Percentiles rank a stretch among this genome's conserved stretches.
Evolutionary conservation across 768 basidiomycete genomes (phyloP).

Genomic region (Tylopilus felleus): DNA sequence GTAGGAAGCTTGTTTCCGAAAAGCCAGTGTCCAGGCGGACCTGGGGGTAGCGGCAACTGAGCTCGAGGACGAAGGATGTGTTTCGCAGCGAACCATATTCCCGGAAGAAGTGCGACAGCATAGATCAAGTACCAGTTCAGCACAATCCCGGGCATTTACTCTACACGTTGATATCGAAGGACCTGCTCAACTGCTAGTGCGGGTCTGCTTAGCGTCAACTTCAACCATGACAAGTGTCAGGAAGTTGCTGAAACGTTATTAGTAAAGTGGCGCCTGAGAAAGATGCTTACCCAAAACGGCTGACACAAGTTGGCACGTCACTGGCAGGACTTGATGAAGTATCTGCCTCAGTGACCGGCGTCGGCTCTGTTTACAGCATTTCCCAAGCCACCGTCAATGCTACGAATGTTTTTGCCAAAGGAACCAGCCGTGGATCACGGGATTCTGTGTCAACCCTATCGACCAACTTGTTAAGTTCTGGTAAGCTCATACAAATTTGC

Average conservation of each 20-base stretch:
- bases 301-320: no score
- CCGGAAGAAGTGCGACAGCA: neutral
- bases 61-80: neutral
- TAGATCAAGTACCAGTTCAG: neutral
- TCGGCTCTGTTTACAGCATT: neutral
- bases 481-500: neutral
- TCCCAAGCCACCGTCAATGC: neutral
- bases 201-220: no score
- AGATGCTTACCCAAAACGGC: no score
- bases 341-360: neutral
- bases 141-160: neutral
- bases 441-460: neutral
- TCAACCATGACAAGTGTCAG: no score
- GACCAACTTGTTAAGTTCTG: neutral
- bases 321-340: neutral
- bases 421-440: neutral
- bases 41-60: conserved; percentile 13
- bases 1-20: conserved; percentile 12
- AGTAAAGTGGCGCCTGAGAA: no score
- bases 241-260: no score
- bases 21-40: conserved; percentile 16
- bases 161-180: no score
- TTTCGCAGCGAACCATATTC: neutral
- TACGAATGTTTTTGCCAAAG: neutral
- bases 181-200: no score